These are phyloP conservation scores for Tetrahymena malaccensis DNA, from an alignment of 73 alveolate species.

Conservation along the genomic window DNA sequence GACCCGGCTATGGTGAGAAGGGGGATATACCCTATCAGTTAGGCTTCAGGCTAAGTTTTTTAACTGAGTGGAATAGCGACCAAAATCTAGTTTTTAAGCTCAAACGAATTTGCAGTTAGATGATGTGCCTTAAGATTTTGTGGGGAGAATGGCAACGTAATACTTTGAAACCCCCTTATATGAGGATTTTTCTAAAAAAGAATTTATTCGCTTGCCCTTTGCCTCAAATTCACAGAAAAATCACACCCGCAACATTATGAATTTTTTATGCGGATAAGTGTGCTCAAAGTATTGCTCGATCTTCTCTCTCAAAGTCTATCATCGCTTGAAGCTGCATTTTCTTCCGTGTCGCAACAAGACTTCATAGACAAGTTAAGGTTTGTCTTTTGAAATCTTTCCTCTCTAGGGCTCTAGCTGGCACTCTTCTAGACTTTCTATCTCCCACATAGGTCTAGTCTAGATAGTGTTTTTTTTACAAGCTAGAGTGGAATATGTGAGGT, in stretches of 20 bases:
- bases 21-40: not conserved
- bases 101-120: not conserved
- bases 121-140: not conserved
- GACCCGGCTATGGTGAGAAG: slow-evolving; percentile 4
- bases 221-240: not conserved
- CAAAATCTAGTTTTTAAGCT: not conserved
- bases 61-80: not conserved
- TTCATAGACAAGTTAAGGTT: not conserved
- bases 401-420: slow-evolving; percentile 1
- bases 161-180: not conserved
- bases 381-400: not conserved
- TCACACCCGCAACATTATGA: not conserved
- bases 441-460: not conserved
- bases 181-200: not conserved
- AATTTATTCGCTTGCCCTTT: not conserved
- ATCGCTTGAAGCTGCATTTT: not conserved
- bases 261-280: not conserved
- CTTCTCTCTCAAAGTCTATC: not conserved
- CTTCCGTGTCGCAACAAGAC: not conserved
- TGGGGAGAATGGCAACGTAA: not conserved
- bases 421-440: not conserved
- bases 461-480: not conserved
- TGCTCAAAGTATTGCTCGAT: not conserved
- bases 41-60: not conserved
- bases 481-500: not conserved